Evolutionary conservation across 306 rosid species (phyloP).

Genomic region (Cyamopsis tetragonoloba): DNA sequence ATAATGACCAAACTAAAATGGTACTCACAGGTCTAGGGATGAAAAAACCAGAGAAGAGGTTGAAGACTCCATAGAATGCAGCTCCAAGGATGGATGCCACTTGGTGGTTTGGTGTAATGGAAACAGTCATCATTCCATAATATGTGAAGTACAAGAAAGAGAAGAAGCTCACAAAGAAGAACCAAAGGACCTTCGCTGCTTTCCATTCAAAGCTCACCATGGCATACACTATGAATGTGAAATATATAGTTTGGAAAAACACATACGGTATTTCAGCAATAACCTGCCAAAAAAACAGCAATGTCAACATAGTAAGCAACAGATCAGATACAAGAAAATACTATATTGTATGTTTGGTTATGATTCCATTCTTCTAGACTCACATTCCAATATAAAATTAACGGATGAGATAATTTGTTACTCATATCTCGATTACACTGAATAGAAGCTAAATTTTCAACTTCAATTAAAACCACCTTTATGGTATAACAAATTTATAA

Average conservation of each 20-base stretch:
- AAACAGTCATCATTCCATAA: conserved; percentile 96
- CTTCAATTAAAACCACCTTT: no score
- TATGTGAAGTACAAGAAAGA: conserved; percentile 94
- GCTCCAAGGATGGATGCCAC: conserved; percentile 81
- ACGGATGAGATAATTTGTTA: no score
- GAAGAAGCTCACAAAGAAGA: conserved; percentile 74
- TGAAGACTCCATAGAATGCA: conserved; percentile 83
- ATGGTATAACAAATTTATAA: no score
- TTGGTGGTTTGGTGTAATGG: conserved; percentile 92
- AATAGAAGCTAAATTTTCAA: no score
- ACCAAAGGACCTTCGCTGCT: conserved; percentile 74
- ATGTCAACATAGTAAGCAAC: not conserved
- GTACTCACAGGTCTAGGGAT: conserved; percentile 82
- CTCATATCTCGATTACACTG: no score
- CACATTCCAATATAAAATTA: no score
- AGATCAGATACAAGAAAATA: not conserved
- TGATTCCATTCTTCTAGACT: no score
- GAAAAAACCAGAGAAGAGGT: conserved; percentile 93
- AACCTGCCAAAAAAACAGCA: conserved; percentile 51
- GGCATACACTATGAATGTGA: conserved; percentile 65
- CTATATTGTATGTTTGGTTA: not conserved
- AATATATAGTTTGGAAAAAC: conserved; percentile 55
- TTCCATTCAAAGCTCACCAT: conserved; percentile 85
- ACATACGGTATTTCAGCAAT: conserved; percentile 70
- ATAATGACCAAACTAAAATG: not conserved